Conservation (phyloP, 2,329 filamentous ascomycete species). For the Phaeosphaeria sp. region DNA sequence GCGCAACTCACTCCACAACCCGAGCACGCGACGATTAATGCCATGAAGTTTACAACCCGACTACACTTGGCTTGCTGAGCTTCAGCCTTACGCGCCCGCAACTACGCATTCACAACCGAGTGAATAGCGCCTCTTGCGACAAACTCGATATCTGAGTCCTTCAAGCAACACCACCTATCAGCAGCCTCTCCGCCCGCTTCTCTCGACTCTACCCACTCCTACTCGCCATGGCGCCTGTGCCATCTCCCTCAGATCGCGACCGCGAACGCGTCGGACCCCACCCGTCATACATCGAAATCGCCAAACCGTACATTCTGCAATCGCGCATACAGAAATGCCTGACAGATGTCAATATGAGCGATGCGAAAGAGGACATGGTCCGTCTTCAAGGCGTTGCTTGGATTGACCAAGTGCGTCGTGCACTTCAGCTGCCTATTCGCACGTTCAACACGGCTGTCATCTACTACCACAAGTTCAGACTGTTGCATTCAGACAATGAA, state of each 20-base stretch:
- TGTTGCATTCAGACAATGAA: constrained; percentile 83
- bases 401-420: constrained; percentile 83
- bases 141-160: not conserved
- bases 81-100: not conserved
- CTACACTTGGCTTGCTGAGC: not conserved
- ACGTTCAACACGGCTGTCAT: constrained; percentile 91
- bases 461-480: constrained; percentile 92
- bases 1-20: constrained; percentile 11
- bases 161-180: not conserved
- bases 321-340: constrained; percentile 78
- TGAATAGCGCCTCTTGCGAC: not conserved
- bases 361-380: constrained; percentile 79
- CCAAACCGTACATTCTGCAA: constrained; percentile 81
- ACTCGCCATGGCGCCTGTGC: constrained; percentile 39
- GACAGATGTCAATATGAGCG: constrained; percentile 71
- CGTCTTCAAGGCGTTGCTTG: constrained; percentile 86
- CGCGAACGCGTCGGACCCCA: constrained; percentile 57
- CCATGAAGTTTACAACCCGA: not conserved
- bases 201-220: not conserved
- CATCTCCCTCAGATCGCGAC: constrained; percentile 31
- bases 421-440: constrained; percentile 81
- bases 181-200: not conserved
- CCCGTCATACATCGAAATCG: constrained; percentile 69
- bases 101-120: not conserved
- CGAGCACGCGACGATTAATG: not conserved